Percentiles rank a stretch among this genome's conserved stretches.
phyloP scores from a whole-genome alignment of 495 filamentous ascomycete species.

The Penicillium silybi region DNA sequence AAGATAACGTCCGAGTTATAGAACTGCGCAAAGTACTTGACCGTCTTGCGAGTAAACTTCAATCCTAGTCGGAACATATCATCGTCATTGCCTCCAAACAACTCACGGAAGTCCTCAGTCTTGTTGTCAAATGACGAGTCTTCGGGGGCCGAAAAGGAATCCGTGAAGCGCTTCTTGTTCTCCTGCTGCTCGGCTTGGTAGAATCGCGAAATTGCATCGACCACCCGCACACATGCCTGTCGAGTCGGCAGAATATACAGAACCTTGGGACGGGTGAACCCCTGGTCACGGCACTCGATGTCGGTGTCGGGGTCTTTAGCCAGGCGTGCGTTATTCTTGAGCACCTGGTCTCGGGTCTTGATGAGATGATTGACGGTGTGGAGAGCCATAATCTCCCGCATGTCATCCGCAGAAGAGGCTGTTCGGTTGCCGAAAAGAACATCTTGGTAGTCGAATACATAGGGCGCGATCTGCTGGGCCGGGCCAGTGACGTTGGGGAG shows the following conservation, averaged over 20 bases:
- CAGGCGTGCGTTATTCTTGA: conserved; percentile 85
- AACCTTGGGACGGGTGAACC: conserved; percentile 91
- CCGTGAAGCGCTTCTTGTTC: conserved; percentile 87
- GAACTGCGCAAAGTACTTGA: conserved; percentile 93
- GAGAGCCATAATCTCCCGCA: conserved; percentile 71
- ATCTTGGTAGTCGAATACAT: conserved; percentile 72
- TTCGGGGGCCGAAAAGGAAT: conserved; percentile 64
- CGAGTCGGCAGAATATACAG: conserved; percentile 85
- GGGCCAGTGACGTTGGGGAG: conserved; percentile 33
- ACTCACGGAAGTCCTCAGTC: conserved; percentile 81
- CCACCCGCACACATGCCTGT: conserved; percentile 71
- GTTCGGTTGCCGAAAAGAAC: conserved; percentile 72
- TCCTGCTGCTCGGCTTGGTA: conserved; percentile 86
- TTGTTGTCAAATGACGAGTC: conserved; percentile 65
- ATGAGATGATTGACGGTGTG: conserved; percentile 88
- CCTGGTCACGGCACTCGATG: conserved; percentile 85
- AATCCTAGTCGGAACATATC: conserved; percentile 92
- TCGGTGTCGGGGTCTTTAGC: conserved; percentile 56
- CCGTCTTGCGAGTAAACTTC: conserved; percentile 91
- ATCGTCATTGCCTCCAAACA: conserved; percentile 92
- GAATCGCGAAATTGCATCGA: conserved; percentile 68
- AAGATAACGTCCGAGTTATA: conserved; percentile 95
- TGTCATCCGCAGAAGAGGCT: conserved; percentile 54
- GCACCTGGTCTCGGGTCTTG: conserved; percentile 85
- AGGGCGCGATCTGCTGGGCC: conserved; percentile 34